Conservation (phyloP, 495 filamentous ascomycete species). For the Hyphodiscus hymeniophilus region DNA sequence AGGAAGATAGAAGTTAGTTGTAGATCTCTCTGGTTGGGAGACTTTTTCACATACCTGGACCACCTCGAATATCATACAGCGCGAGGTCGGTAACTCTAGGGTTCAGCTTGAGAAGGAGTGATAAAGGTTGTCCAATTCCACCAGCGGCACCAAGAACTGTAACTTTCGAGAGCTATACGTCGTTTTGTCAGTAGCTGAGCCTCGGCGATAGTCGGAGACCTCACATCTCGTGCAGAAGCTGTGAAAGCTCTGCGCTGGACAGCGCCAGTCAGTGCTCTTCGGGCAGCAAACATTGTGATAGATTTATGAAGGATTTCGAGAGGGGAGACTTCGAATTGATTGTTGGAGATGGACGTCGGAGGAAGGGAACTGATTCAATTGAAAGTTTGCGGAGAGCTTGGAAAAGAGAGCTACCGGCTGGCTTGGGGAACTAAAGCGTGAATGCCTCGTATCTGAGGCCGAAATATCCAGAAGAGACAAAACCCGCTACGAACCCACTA, state of each 20-base stretch:
- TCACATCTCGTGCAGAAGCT: conserved; percentile 80
- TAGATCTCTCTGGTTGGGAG: conserved; percentile 5
- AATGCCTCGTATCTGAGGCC: no score
- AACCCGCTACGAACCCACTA: no score
- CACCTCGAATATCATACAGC: conserved; percentile 94
- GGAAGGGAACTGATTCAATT: conserved; percentile 2
- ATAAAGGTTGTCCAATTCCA: conserved; percentile 97
- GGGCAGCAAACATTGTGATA: conserved; percentile 68
- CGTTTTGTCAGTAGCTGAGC: conserved; percentile 28
- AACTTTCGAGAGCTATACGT: conserved; percentile 81
- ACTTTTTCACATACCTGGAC: conserved; percentile 58
- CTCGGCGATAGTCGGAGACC: conserved; percentile 16
- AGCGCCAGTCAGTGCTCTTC: conserved; percentile 53
- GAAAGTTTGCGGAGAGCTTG: no score
- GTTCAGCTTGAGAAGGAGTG: conserved; percentile 97
- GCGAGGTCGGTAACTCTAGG: conserved; percentile 73
- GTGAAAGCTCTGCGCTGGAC: conserved; percentile 90
- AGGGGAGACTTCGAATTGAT: conserved; percentile 3
- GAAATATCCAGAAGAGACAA: no score
- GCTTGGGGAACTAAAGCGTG: no score
- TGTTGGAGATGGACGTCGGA: conserved; percentile 2
- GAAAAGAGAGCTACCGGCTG: neutral
- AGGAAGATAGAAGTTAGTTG: conserved; percentile 10
- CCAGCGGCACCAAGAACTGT: conserved; percentile 91
- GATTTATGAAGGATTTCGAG: conserved; percentile 6